A percentile compares a stretch with the other conserved stretches of the same genome.
These are phyloP conservation scores for Chrysanthemum makinoi DNA, from an alignment of 129 eudicot genomes.

Conservation along the genomic window DNA sequence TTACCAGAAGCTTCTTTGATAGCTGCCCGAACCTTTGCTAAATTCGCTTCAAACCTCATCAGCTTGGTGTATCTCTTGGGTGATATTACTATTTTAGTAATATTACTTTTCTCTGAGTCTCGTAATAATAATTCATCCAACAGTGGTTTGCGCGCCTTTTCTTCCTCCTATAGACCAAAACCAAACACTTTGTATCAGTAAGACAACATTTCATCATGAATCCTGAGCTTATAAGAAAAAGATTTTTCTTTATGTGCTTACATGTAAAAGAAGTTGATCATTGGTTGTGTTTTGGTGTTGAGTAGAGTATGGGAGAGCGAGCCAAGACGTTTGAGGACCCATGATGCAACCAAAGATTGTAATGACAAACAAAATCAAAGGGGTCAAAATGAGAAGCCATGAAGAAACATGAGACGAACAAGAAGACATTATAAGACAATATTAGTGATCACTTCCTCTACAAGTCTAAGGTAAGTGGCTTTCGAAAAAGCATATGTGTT, in stretches of 20 bases:
- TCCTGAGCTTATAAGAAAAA: not conserved
- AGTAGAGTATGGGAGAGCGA: not conserved
- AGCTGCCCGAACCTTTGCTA: constrained; percentile 32
- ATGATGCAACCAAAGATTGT: not conserved
- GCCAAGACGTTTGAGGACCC: not conserved
- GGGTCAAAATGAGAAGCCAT: not conserved
- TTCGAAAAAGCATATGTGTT: not conserved
- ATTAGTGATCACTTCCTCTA: not conserved
- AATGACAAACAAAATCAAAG: not conserved
- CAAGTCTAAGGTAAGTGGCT: not conserved
- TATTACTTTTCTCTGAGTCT: not conserved
- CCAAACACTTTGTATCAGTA: not conserved
- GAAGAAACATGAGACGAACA: not conserved
- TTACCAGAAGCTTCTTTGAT: constrained; percentile 34
- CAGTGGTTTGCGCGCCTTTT: not conserved
- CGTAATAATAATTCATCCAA: not conserved
- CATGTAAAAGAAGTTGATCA: not conserved
- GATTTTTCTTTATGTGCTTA: not conserved
- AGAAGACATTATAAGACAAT: not conserved
- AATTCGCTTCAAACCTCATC: constrained; percentile 36
- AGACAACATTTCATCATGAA: not conserved
- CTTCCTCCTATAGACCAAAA: not conserved
- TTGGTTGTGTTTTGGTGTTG: not conserved
- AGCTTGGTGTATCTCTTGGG: constrained; percentile 28
- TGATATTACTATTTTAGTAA: not conserved